Evolutionary conservation across 1,284 basidiomycete genomes (phyloP).

Genomic region (Marasmius sp.): DNA sequence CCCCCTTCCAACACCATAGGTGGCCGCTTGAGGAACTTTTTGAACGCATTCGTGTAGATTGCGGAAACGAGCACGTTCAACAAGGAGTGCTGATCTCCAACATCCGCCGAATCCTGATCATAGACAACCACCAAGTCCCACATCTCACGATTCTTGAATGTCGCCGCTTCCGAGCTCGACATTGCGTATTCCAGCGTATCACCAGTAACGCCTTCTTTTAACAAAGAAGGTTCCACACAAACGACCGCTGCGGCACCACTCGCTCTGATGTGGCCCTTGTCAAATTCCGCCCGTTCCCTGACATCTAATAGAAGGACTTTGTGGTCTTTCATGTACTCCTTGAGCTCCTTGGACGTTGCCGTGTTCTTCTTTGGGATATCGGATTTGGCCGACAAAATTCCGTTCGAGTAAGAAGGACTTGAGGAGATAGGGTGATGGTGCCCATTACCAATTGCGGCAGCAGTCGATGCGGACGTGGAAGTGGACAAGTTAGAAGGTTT

Average conservation of each 20-base stretch:
- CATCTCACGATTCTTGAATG: constrained; percentile 81
- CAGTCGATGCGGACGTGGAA: constrained; percentile 22
- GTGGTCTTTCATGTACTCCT: constrained; percentile 60
- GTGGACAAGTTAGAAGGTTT: constrained; percentile 48
- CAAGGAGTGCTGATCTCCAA: constrained; percentile 50
- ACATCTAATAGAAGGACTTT: constrained; percentile 85
- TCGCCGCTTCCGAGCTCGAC: constrained; percentile 66
- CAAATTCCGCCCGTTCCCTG: constrained; percentile 75
- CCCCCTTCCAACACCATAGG: constrained; percentile 90
- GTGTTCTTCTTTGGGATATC: constrained; percentile 41
- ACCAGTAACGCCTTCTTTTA: constrained; percentile 67
- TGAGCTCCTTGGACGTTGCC: constrained; percentile 61
- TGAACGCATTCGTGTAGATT: constrained; percentile 74
- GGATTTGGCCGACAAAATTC: not conserved
- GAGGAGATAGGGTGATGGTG: not conserved
- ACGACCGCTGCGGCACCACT: constrained; percentile 55
- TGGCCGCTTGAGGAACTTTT: constrained; percentile 71
- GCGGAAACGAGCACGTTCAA: constrained; percentile 63
- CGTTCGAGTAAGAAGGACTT: constrained; percentile 3
- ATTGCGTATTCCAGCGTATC: constrained; percentile 77
- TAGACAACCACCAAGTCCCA: constrained; percentile 93
- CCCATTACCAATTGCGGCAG: not conserved
- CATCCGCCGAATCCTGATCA: constrained; percentile 68
- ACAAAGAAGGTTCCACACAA: constrained; percentile 83
- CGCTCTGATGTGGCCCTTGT: constrained; percentile 69